Base-by-base conservation (phyloP, 129 eudicot species). In the Arctium lappa region DNA sequence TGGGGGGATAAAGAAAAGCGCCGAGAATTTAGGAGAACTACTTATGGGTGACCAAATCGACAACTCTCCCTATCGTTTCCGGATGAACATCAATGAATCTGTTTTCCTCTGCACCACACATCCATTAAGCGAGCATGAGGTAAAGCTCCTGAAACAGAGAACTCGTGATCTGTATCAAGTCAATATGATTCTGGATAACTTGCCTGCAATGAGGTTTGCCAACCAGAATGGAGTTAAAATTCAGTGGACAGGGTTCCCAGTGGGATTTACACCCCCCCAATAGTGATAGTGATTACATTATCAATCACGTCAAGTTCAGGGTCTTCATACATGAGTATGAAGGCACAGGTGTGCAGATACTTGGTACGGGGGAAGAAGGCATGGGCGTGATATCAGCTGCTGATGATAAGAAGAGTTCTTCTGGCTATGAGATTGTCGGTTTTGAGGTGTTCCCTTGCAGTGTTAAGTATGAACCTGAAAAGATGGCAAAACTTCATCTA, bases 31-130 rank as follows among this genome's bases (percentile, higher is more conserved):
- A 72, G 97, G 97, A 73, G 97, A 92, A 81, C 69, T 92, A 31
- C 94, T 92, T 10, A 92, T 92, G 97, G 97, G 97, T 77, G 97
- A 92, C 87, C 97, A 92, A 81, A 92, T 92, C 27, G 97, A 92
- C 84, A 92, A 90, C 87, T 92, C 97, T 7, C 97, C 94, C 30
- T 92, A 92, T 69, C 94, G 94, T 65, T 92, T 92, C 53, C 86
- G 88, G 30, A 90, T 92, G 97, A 92, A 92, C 81, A 36, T 82
- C 68, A 92, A 90, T 11, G 94, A 92, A 82, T 86, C 97, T 65
- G 87, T 92, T 44, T 92, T 77, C 81, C 91, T 92, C 66, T 92
- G 97, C 89, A 92, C 90, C 6, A 88, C 92, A 81, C 86, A 62
- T 36, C 82, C 91, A 1, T 82, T 92, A 36, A 88, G 74, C 33